Evolutionary conservation across 805 yeast species (phyloP).

Genomic region (Metschnikowia colocasiae): DNA sequence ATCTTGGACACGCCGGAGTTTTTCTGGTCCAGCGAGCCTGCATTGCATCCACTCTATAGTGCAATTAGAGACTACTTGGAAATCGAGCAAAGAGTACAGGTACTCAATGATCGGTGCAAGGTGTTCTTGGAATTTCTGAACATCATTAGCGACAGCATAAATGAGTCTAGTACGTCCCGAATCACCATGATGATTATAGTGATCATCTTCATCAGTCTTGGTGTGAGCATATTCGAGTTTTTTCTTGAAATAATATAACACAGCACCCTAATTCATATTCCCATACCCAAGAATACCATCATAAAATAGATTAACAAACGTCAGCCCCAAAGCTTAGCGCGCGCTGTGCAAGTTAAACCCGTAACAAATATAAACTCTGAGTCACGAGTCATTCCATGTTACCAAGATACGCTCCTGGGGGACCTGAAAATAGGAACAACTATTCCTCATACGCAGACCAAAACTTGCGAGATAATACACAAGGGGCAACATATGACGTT

Average conservation of each 20-base stretch:
- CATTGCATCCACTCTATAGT: slow-evolving; percentile 83
- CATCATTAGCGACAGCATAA: slow-evolving; percentile 88
- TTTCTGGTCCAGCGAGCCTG: slow-evolving; percentile 94
- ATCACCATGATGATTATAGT: slow-evolving; percentile 87
- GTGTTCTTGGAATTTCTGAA: slow-evolving; percentile 92
- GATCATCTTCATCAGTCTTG: slow-evolving; percentile 72
- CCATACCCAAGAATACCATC: too few relatives aligned
- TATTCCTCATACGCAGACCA: neutral
- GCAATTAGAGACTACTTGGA: slow-evolving; percentile 92
- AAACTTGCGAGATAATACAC: neutral
- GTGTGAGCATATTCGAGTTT: slow-evolving; percentile 72
- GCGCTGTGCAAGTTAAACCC: too few relatives aligned
- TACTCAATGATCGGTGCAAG: slow-evolving; percentile 87
- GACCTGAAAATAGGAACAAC: neutral
- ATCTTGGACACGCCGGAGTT: slow-evolving; percentile 94
- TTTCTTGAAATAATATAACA: slow-evolving; percentile 44
- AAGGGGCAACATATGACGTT: too few relatives aligned
- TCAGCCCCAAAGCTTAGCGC: neutral
- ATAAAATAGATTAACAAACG: too few relatives aligned
- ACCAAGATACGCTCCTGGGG: neutral
- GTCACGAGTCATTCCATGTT: neutral
- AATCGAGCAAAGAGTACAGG: slow-evolving; percentile 92
- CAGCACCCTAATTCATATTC: neutral
- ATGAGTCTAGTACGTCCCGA: slow-evolving; percentile 86
- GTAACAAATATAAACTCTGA: too few relatives aligned